phyloP scores from a whole-genome alignment of 1,139 yeast genomes.

The Saccharomyces hybrid region DNA sequence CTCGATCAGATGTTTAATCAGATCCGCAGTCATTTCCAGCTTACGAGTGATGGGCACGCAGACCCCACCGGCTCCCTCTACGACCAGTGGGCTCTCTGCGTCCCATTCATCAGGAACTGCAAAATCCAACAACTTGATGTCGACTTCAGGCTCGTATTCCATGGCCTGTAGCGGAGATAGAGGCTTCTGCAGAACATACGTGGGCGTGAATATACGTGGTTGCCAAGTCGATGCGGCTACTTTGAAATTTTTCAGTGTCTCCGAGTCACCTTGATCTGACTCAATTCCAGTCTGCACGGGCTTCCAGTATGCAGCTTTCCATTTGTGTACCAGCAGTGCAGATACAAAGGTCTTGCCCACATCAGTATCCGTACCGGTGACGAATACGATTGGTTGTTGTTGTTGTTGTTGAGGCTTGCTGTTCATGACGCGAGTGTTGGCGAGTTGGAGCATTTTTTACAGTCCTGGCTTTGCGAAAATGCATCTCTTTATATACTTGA shows the following conservation, averaged over 20 bases:
- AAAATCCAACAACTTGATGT: slow-evolving; percentile 14
- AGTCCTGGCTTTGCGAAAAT: not conserved
- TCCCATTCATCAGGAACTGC: slow-evolving; percentile 14
- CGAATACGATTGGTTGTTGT: slow-evolving; percentile 17
- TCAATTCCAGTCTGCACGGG: slow-evolving; percentile 33
- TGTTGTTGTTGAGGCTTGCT: not conserved
- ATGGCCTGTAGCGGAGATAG: slow-evolving; percentile 32
- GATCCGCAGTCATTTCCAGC: slow-evolving; percentile 24
- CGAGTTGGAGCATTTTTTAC: slow-evolving; percentile 3
- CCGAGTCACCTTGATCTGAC: slow-evolving; percentile 29
- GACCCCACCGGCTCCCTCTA: slow-evolving; percentile 35
- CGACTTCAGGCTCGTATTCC: slow-evolving; percentile 14
- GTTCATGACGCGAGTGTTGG: not conserved
- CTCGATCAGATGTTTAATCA: slow-evolving; percentile 19
- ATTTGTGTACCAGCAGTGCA: slow-evolving; percentile 25
- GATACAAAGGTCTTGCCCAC: slow-evolving; percentile 33
- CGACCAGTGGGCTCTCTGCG: slow-evolving; percentile 15
- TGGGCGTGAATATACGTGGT: slow-evolving; percentile 18
- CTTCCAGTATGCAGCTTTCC: slow-evolving; percentile 33
- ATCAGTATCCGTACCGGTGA: slow-evolving; percentile 34
- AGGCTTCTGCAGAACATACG: slow-evolving; percentile 22
- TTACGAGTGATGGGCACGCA: slow-evolving; percentile 29
- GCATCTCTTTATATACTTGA: not conserved
- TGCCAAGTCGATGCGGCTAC: slow-evolving; percentile 8
- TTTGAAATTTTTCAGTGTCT: slow-evolving; percentile 14